Base-by-base conservation (phyloP, 148 eudicot species). In the Camellia granthamiana region DNA sequence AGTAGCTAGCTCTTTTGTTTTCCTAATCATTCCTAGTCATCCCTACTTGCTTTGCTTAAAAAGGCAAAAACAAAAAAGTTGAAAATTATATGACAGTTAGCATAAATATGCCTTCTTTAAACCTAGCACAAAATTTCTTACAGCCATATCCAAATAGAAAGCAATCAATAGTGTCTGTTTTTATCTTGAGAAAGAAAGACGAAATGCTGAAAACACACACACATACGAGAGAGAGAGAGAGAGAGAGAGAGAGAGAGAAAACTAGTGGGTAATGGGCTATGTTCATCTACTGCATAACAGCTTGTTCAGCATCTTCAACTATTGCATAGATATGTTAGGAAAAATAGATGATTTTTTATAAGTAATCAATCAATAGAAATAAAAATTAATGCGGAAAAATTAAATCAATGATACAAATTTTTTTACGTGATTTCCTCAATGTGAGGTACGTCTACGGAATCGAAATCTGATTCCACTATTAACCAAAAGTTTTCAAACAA, bases 181-280 rank as follows among this genome's bases (percentile, higher is more conserved):
- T 61, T 46, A 8, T 44, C 70, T 64, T 64, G 23, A 77, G 72
- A 76, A 62, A 51, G 69, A 63, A 18, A 62, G 56, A 77, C 64
- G 72, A 64, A 18, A 77, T 21, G 43, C 58, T 73, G 62, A 73
- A 73, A 4, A 47, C 15, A 47, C 7, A 70, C 72, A 43, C 52
- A 43, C 5, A 46, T 30, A 1, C 6, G 2, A 1, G 3, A 30
- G 0, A 52, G 3, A 12, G 12, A 19, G 12, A 69, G 71, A 67
- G 71, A 68, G 76, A 49, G 56, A 49, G 41, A 15, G 76, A 51
- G 76, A 54, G 76, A 49, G 75, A 73, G 76, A 61, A 56, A 60
- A 10, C 18, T 67, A 5, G 4, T 14, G 2, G 18, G 42, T 21
- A 1, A 30, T 30, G 38, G 38, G 69, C 14, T 65, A 65, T 7